These are phyloP conservation scores for Lavandula angustifolia DNA, from an alignment of 257 asterid species.

Conservation along the genomic window DNA sequence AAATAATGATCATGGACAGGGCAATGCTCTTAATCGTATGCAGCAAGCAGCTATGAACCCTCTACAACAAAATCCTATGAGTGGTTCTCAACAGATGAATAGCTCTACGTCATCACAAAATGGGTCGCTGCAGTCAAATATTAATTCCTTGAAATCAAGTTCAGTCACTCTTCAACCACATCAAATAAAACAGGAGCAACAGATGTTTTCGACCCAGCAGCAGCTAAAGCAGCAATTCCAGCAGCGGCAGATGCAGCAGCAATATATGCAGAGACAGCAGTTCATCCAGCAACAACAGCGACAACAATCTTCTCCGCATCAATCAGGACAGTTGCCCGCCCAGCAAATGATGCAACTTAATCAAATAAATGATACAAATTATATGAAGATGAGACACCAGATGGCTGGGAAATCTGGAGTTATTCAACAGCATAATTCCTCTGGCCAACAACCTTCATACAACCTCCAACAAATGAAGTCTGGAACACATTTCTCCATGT, in stretches of 20 bases:
- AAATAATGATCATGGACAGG: slow-evolving; percentile 67
- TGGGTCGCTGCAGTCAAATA: slow-evolving; percentile 66
- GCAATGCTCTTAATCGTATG: slow-evolving; percentile 63
- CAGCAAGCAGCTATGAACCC: slow-evolving; percentile 76
- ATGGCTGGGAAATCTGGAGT: slow-evolving; percentile 71
- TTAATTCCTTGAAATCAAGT: slow-evolving; percentile 56
- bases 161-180: slow-evolving; percentile 69
- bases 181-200: slow-evolving; percentile 84
- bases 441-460: slow-evolving; percentile 67
- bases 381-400: slow-evolving; percentile 81
- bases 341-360: slow-evolving; percentile 69
- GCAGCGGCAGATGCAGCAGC: slow-evolving; percentile 67
- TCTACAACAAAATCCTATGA: slow-evolving; percentile 74
- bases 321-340: slow-evolving; percentile 52
- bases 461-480: slow-evolving; percentile 70
- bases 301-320: slow-evolving; percentile 60
- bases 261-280: slow-evolving; percentile 57
- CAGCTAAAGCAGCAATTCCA: slow-evolving; percentile 72
- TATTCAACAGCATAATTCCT: slow-evolving; percentile 60
- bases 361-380: slow-evolving; percentile 73
- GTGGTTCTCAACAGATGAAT: slow-evolving; percentile 70
- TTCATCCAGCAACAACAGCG: slow-evolving; percentile 60
- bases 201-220: slow-evolving; percentile 64
- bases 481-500: slow-evolving; percentile 60
- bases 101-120: slow-evolving; percentile 63